Evolutionary conservation across 2,329 filamentous ascomycete species (phyloP).

Genomic region (Knufia petricola): DNA sequence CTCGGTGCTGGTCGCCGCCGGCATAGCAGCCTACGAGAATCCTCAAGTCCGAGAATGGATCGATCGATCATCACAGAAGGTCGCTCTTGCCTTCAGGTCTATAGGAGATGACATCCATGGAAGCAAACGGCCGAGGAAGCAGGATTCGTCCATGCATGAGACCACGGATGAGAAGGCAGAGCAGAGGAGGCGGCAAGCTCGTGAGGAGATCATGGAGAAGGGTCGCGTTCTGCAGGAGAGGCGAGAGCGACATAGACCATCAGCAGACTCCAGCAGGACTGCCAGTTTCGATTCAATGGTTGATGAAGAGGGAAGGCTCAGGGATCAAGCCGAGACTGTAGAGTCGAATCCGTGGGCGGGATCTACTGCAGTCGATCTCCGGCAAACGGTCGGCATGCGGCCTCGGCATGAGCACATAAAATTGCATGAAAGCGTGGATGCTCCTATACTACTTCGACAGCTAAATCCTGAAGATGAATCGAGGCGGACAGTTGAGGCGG

Average conservation of each 20-base stretch:
- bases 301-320: slow-evolving; percentile 31
- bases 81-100: slow-evolving; percentile 49
- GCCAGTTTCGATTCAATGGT: slow-evolving; percentile 38
- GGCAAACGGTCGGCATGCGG: slow-evolving; percentile 1
- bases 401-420: background rate
- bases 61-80: slow-evolving; percentile 50
- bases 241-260: slow-evolving; percentile 23
- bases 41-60: slow-evolving; percentile 56
- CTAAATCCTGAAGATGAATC: background rate
- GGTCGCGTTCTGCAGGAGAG: slow-evolving; percentile 32
- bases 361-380: slow-evolving; percentile 10
- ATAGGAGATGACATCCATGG: slow-evolving; percentile 51
- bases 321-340: slow-evolving; percentile 5
- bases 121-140: slow-evolving; percentile 20
- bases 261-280: slow-evolving; percentile 13
- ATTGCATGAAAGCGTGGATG: slow-evolving; percentile 10
- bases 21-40: slow-evolving; percentile 54
- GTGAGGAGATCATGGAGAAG: slow-evolving; percentile 38
- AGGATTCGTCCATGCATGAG: slow-evolving; percentile 41
- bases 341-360: slow-evolving; percentile 8
- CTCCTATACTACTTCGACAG: slow-evolving; percentile 9
- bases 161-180: slow-evolving; percentile 35
- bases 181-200: slow-evolving; percentile 34
- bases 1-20: slow-evolving; percentile 51
- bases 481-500: slow-evolving; percentile 5